phyloP scores from a whole-genome alignment of 1,284 basidiomycete genomes.

The Malassezia brasiliensis region DNA sequence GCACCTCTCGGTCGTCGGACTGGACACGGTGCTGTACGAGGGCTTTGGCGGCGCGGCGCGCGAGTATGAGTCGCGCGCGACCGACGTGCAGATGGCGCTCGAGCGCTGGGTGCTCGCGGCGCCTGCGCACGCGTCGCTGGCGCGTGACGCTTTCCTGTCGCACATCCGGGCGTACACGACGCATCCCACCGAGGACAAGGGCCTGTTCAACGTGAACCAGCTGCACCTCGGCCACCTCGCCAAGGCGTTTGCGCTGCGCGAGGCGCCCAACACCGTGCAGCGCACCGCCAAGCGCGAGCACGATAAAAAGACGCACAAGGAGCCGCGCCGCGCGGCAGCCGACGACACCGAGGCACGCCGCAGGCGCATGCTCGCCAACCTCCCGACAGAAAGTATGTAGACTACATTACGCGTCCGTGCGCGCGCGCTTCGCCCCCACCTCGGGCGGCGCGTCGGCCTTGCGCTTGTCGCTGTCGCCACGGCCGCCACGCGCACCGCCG shows the following conservation, averaged over 20 bases:
- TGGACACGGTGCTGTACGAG: conserved; percentile 43
- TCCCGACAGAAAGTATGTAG: conserved; percentile 16
- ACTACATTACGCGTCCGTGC: conserved; percentile 5
- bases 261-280: conserved; percentile 67
- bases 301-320: conserved; percentile 10
- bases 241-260: conserved; percentile 88
- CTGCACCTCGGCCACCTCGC: conserved; percentile 92
- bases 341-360: neutral
- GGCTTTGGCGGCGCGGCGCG: conserved; percentile 65
- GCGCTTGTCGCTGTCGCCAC: conserved; percentile 26
- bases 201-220: conserved; percentile 86
- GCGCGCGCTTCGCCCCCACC: conserved; percentile 12
- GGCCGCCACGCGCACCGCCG: conserved; percentile 4
- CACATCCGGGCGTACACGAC: conserved; percentile 95
- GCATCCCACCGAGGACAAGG: conserved; percentile 86
- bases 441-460: conserved; percentile 23
- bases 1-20: conserved; percentile 13
- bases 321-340: neutral
- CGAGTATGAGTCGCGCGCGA: conserved; percentile 82
- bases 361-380: conserved; percentile 15
- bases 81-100: conserved; percentile 86
- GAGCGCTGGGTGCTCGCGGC: conserved; percentile 80
- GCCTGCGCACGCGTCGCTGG: conserved; percentile 66
- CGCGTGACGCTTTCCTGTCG: conserved; percentile 77
- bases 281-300: conserved; percentile 15